Base-by-base conservation (phyloP, 176 grass and related monocot species). In the Cenchrus americanus region DNA sequence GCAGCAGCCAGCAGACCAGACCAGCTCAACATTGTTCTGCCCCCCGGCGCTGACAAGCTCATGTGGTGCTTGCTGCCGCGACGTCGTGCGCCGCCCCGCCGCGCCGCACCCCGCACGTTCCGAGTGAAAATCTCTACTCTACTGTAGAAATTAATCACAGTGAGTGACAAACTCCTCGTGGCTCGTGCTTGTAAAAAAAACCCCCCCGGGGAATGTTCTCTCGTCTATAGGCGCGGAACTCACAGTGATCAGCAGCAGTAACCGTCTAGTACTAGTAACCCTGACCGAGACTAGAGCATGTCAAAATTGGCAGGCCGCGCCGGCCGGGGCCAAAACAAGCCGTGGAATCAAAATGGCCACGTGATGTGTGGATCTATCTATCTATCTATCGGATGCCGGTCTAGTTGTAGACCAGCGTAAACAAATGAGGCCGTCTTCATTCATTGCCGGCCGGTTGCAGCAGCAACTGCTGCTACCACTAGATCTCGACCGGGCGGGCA, bases 361-460 rank as follows among this genome's bases (percentile, higher is more conserved):
- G 77, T 79, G 77, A 14, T 52, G 24, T 50, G 77, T 49, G 60
- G 44, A 78, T 78, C 76, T 78, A 13, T 40, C 75, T 23, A 13
- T 40, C 75, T 23, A 0, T 41, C 18, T 22, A 58, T 11, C 9
- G 9, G 5, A 44, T 44, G 8, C 43, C 9, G 8, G 43, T 7
- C 10, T 49, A 44, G 7, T 44, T 8, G 43, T 44, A 44, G 43
- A 44, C 0, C 8, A 44, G 43, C 43, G 23, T 48, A 47, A 63
- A 49, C 76, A 78, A 32, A 64, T 27, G 23, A 62, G 41, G 7
- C 2, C 32, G 75, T 55, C 34, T 75, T 37, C 47, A 78, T 78
- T 63, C 59, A 78, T 78, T 78, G 42, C 75, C 40, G 40, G 55
- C 37, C 13, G 54, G 75, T 62, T 44, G 57, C n/a, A 15, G 73